Conservation (phyloP, 257 asterid species). For the Linaria vulgaris region DNA sequence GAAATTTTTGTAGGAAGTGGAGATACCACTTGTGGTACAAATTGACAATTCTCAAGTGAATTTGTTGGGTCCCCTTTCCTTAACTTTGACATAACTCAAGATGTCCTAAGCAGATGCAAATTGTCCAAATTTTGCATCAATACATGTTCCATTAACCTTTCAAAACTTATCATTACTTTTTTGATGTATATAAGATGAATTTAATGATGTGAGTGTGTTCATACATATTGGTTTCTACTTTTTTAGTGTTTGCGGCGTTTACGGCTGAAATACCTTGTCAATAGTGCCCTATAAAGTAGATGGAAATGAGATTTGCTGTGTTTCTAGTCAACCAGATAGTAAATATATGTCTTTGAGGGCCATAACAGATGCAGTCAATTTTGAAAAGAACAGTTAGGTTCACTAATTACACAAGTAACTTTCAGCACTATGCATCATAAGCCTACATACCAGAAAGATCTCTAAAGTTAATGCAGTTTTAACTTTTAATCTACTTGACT, state of each 20-base stretch:
- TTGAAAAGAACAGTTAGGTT: constrained; percentile 17
- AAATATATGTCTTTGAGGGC: neutral
- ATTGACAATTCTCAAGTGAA: constrained; percentile 35
- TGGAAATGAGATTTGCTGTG: neutral
- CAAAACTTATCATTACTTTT: constrained; percentile 18
- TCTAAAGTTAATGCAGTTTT: neutral
- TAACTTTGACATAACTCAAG: constrained; percentile 27
- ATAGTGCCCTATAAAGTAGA: neutral
- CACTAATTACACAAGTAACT: constrained; percentile 23
- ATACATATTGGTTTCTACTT: no score
- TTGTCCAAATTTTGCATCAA: constrained; percentile 24
- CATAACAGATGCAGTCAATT: constrained; percentile 19
- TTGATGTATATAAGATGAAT: neutral
- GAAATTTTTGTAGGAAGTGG: constrained; percentile 45
- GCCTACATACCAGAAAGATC: constrained; percentile 12
- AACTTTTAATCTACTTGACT: constrained; percentile 1
- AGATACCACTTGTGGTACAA: constrained; percentile 47
- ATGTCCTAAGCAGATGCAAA: constrained; percentile 20
- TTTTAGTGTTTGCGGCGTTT: constrained; percentile 7
- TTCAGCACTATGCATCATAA: constrained; percentile 22
- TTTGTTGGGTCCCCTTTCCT: constrained; percentile 28
- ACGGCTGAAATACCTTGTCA: constrained; percentile 16
- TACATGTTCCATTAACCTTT: constrained; percentile 32
- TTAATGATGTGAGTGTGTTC: constrained; percentile 4
- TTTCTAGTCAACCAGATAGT: neutral